Base-by-base conservation (phyloP, 1,139 yeast species). In the Scheffersomyces lignicola region DNA sequence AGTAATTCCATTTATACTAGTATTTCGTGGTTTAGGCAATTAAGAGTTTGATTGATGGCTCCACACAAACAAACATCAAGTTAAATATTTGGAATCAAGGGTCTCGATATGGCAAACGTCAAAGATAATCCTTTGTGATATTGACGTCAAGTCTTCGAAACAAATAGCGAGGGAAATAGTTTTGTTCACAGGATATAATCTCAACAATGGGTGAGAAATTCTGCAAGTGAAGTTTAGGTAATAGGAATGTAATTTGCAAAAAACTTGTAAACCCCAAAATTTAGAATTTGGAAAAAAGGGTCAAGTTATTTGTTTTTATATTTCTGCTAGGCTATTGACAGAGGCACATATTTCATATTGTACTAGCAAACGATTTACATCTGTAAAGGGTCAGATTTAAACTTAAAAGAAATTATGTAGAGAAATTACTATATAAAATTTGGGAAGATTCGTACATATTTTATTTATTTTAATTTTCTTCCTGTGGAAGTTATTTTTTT, bases 1-100 rank as follows among this genome's bases (percentile, higher is more conserved):
- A 26, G 29, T 16, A 26, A 26, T 26, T 26, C 29, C 29, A 26
- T 26, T 26, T 26, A 26, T 7, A 26, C 29, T 26, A 26, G 13
- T 23, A 7, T 23, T 23, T 14, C 6, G n/a, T n/a, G n/a, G n/a
- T n/a, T n/a, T n/a, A n/a, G n/a, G n/a, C n/a, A n/a, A n/a, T n/a
- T n/a, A n/a, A n/a, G n/a, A n/a, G n/a, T n/a, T n/a, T n/a, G n/a
- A n/a, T n/a, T n/a, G n/a, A n/a, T n/a, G n/a, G n/a, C n/a, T n/a
- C n/a, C n/a, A n/a, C n/a, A 23, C 10, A 20, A 9, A 20, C 10
- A 20, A 20, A 9, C 10, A 20, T 20, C 23, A 10, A 20, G 10
- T 20, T 20, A 20, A 20, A 20, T 20, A 20, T 20, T 24, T 24
- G n/a, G 26, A 24, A 24, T 7, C n/a, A 24, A 24, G 26, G 13